Evolutionary conservation across 805 yeast species (phyloP).

Genomic region (Candida oleophila): DNA sequence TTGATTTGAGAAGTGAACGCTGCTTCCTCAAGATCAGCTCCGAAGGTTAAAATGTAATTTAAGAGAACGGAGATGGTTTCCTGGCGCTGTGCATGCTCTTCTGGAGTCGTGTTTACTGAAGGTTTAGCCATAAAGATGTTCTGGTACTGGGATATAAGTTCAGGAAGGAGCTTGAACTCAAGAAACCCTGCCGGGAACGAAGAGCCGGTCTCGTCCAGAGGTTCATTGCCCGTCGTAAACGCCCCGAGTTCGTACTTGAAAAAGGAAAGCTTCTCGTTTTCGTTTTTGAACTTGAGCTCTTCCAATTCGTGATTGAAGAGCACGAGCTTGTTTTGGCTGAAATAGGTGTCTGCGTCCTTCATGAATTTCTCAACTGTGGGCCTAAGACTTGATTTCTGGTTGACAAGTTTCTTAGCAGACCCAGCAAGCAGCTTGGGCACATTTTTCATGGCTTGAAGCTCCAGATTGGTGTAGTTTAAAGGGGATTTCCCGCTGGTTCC

Average conservation of each 20-base stretch:
- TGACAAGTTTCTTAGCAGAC: constrained; percentile 40
- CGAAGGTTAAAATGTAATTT: constrained; percentile 39
- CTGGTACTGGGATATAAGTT: constrained; percentile 49
- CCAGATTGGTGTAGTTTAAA: constrained; percentile 4
- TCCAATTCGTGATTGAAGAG: constrained; percentile 51
- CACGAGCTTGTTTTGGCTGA: constrained; percentile 47
- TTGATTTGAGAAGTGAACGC: constrained; percentile 45
- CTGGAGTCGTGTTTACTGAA: constrained; percentile 24
- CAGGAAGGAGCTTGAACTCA: constrained; percentile 68
- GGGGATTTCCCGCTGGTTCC: constrained; percentile 7
- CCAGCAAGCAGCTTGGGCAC: constrained; percentile 39
- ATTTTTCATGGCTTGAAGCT: constrained; percentile 9
- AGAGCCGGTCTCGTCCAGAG: constrained; percentile 8
- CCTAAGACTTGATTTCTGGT: constrained; percentile 34
- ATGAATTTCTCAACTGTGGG: constrained; percentile 27
- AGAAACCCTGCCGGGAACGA: constrained; percentile 53
- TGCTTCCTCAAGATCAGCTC: constrained; percentile 25
- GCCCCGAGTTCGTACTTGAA: constrained; percentile 30
- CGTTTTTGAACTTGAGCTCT: constrained; percentile 53
- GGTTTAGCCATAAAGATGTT: constrained; percentile 26
- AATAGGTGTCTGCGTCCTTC: constrained; percentile 19
- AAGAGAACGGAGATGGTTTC: constrained; percentile 38
- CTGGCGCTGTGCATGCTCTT: constrained; percentile 31
- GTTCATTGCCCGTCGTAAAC: constrained; percentile 14
- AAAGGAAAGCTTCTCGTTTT: constrained; percentile 51